Evolutionary conservation across 306 rosid species (phyloP).

Genomic region (Lathyrus oleraceus): DNA sequence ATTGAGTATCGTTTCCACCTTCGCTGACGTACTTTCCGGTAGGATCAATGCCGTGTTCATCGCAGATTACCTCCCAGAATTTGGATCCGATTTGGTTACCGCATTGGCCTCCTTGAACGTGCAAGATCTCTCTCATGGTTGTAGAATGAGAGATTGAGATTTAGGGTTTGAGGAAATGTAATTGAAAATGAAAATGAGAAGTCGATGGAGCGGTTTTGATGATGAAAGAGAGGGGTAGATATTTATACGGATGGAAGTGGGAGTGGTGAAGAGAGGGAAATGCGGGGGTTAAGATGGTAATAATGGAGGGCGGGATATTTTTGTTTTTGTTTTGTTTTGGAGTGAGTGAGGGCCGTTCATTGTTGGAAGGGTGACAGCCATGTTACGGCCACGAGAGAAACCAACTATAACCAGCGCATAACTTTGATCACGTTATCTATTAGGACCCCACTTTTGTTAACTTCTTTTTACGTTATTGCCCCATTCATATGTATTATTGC

Average conservation of each 20-base stretch:
- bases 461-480: slow-evolving; percentile 30
- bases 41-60: slow-evolving; percentile 86
- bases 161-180: slow-evolving; percentile 23
- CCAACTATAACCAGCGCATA: slow-evolving; percentile 41
- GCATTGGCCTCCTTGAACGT: slow-evolving; percentile 91
- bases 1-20: slow-evolving; percentile 56
- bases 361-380: slow-evolving; percentile 40
- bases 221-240: slow-evolving; percentile 7
- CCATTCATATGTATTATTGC: slow-evolving; percentile 2
- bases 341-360: slow-evolving; percentile 37
- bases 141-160: too few species aligned
- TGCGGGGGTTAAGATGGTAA: slow-evolving; percentile 63
- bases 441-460: slow-evolving; percentile 36
- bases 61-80: slow-evolving; percentile 94
- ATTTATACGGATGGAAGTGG: neutral
- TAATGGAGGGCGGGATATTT: slow-evolving; percentile 60
- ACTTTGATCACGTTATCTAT: slow-evolving; percentile 37
- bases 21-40: slow-evolving; percentile 67
- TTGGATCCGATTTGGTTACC: slow-evolving; percentile 97
- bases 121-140: slow-evolving; percentile 89
- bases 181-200: neutral
- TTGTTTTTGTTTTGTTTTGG: slow-evolving; percentile 39
- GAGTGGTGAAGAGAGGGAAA: slow-evolving; percentile 15
- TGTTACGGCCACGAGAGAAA: slow-evolving; percentile 36
- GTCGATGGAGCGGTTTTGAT: neutral